Percentiles rank a stretch among this genome's conserved stretches.
phyloP scores from a whole-genome alignment of 176 grass and related monocot species.

The Ananas comosus region DNA sequence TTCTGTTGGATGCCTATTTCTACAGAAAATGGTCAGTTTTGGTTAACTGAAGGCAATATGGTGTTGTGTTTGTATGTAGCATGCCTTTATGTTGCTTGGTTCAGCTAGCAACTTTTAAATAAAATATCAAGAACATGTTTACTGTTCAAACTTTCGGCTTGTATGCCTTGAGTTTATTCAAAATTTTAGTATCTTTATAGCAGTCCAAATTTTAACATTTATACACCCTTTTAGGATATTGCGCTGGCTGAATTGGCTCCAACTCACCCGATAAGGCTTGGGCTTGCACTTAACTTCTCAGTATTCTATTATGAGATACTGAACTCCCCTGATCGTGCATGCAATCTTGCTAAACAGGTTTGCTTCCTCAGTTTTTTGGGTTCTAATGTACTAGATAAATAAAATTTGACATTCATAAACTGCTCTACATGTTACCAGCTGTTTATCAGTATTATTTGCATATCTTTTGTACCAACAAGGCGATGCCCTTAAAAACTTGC shows the following conservation, averaged over 20 bases:
- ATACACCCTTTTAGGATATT: constrained; percentile 25
- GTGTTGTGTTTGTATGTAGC: no score
- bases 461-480: neutral
- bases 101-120: neutral
- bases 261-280: constrained; percentile 54
- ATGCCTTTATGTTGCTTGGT: no score
- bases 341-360: constrained; percentile 56
- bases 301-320: constrained; percentile 60
- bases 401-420: neutral
- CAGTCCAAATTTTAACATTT: neutral
- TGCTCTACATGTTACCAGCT: neutral
- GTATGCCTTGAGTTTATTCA: no score
- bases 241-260: constrained; percentile 37
- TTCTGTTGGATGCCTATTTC: no score
- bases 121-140: neutral
- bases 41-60: no score
- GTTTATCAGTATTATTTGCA: neutral
- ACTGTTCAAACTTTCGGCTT: neutral
- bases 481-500: no score
- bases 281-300: constrained; percentile 49
- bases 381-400: neutral
- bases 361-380: neutral
- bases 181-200: no score
- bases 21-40: no score
- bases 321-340: constrained; percentile 46